Conservation (phyloP, 768 basidiomycete genomes). For the Leccinum truebloodii region DNA sequence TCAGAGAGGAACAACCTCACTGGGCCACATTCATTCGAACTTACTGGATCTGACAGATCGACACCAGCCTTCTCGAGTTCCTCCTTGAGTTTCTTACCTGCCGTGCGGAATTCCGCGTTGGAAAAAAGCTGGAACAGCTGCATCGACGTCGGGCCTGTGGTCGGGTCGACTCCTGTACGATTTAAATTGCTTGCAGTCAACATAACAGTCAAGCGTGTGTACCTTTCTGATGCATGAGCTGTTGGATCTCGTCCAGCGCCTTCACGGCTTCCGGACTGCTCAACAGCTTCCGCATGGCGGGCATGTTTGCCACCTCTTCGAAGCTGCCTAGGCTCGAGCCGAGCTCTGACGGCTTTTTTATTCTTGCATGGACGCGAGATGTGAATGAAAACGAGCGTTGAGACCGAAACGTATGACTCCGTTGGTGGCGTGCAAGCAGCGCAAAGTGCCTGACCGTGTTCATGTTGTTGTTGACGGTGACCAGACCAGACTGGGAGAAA, state of each 20-base stretch:
- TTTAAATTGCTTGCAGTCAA: background rate
- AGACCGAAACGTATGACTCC: constrained; percentile 4
- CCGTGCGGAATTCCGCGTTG: constrained; percentile 53
- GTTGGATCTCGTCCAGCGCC: constrained; percentile 47
- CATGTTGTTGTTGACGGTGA: constrained; percentile 19
- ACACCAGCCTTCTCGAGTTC: constrained; percentile 61
- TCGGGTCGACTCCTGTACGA: constrained; percentile 48
- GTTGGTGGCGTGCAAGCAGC: constrained; percentile 17
- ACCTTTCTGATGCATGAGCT: constrained; percentile 51
- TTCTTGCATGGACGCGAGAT: constrained; percentile 29
- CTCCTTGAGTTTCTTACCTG: constrained; percentile 44
- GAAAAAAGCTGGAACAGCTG: constrained; percentile 57
- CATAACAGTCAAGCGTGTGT: constrained; percentile 8
- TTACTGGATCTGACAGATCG: constrained; percentile 56
- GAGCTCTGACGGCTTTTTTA: constrained; percentile 31
- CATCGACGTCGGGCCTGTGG: constrained; percentile 47
- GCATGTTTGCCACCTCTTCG: constrained; percentile 40
- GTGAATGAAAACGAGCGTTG: constrained; percentile 35
- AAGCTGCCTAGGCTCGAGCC: constrained; percentile 42
- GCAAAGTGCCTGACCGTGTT: constrained; percentile 20
- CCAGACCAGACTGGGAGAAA: background rate
- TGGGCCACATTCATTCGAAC: constrained; percentile 11
- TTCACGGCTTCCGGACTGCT: constrained; percentile 50
- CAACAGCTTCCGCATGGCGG: constrained; percentile 48
- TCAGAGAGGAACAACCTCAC: background rate